Evolutionary conservation across 2,329 filamentous ascomycete genomes (phyloP), one percentile per base, ranked within the genome.

Genomic region (Pseudomassariella vexata): DNA sequence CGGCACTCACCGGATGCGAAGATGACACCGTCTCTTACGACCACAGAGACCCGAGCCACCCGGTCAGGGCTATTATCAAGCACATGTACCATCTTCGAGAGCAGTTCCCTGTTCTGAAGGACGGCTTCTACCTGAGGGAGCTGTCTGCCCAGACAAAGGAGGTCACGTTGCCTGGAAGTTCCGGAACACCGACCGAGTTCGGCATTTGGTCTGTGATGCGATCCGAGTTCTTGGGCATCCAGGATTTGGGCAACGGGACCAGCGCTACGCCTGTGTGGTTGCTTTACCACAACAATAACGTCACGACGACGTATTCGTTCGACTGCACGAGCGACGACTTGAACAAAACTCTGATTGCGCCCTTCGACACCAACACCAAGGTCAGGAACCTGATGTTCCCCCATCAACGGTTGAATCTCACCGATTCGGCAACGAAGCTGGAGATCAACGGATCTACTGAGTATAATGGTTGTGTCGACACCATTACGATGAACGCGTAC

Each of bases 311-410:
- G 10, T 79, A 75, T 45, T 52, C 56, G 5, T 76, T 74, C 35
- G 63, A 78, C 40, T 79, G 75, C 48, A 53, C 45, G 12, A n/a
- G 12, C 14, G 12, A 7, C n/a, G n/a, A n/a, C n/a, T n/a, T n/a
- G 38, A 56, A 55, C 19, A 53, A 55, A 6, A 70, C 70, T 4
- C 57, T 77, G 21, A 54, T 78, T 22, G 57, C 73, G 20, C 69
- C 74, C 0, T 79, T 72, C 37, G 51, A 61, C 6, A 48, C 53
- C 3, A 65, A 63, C 12, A 74, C 68, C 1, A 73, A 62, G 0
- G 73, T 79, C 37, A 75, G 73, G 47, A 79, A 76, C 45, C 49
- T 79, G 9, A 75, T 79, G 47, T 76, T 72, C 45, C 72, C 76
- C 2, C 76, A 74, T 39, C 21, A 23, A 9, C 9, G 9, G 9